A percentile compares a stretch with the other conserved stretches of the same genome.
Conservation (phyloP, 169 alveolate genomes). For the Fabrea salina region DNA sequence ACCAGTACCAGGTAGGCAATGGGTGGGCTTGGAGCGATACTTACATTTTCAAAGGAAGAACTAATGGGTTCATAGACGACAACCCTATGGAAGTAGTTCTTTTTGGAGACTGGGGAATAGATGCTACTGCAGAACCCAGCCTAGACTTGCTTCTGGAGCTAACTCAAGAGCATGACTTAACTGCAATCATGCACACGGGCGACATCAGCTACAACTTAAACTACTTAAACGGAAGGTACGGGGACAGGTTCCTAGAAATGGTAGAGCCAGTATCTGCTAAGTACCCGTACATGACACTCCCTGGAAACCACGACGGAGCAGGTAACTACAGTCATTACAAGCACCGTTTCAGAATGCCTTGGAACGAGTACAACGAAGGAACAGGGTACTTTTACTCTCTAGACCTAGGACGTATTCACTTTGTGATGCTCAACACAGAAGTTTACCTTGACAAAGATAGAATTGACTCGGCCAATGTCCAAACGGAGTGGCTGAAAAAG, state of each 20-base stretch:
- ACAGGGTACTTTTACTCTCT: constrained; percentile 6
- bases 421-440: constrained; percentile 15
- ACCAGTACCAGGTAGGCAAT: constrained; percentile 5
- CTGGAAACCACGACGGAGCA: constrained; percentile 23
- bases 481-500: constrained; percentile 2
- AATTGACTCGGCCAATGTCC: too few species aligned
- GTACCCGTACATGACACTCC: constrained; percentile 11
- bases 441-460: not conserved
- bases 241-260: not conserved
- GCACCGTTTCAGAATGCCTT: constrained; percentile 25
- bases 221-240: not conserved
- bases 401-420: constrained; percentile 24
- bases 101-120: constrained; percentile 27
- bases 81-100: not conserved
- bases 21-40: not conserved
- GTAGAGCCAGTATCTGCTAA: not conserved
- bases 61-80: not conserved
- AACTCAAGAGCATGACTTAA: not conserved
- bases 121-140: not conserved
- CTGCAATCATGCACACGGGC: constrained; percentile 11
- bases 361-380: constrained; percentile 14
- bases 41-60: not conserved
- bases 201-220: constrained; percentile 10
- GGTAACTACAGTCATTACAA: constrained; percentile 6
- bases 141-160: not conserved